Percentiles rank a stretch among this genome's conserved stretches.
Conservation (phyloP, 1,284 basidiomycete genomes). For the Cutaneotrichosporon sp. region DNA sequence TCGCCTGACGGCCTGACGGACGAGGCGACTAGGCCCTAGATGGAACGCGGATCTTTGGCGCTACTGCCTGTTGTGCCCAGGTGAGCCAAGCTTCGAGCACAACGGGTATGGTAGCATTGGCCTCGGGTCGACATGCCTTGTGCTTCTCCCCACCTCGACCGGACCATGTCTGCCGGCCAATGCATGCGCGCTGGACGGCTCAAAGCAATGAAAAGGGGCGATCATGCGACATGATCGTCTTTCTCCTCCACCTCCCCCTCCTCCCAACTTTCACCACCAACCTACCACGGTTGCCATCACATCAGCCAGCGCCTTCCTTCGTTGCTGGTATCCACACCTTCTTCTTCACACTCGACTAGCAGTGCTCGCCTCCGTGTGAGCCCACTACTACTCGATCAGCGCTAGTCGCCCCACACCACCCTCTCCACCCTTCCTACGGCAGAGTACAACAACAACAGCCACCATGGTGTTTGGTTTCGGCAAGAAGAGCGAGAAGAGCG, state of each 20-base stretch:
- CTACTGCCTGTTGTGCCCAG: not conserved
- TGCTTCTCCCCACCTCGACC: not conserved
- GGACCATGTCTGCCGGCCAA: not conserved
- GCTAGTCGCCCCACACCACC: not conserved
- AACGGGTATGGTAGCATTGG: constrained; percentile 12
- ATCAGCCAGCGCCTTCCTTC: not conserved
- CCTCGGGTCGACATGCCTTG: constrained; percentile 5
- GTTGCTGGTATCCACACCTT: not conserved
- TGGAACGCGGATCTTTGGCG: constrained; percentile 5
- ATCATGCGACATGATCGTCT: not conserved
- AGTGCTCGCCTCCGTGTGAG: not conserved
- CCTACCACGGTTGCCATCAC: not conserved
- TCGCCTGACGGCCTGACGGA: not conserved
- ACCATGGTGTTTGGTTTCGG: constrained; percentile 7
- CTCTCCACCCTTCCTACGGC: too few species aligned
- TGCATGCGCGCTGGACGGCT: not conserved
- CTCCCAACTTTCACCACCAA: not conserved
- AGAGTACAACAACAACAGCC: not conserved
- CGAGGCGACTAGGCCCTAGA: not conserved
- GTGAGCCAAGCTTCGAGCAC: constrained; percentile 7
- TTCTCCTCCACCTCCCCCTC: not conserved
- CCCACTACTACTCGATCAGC: not conserved
- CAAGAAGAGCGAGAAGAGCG: not conserved
- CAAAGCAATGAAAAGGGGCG: not conserved
- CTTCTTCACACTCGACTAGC: not conserved